phyloP scores from a whole-genome alignment of 495 filamentous ascomycete genomes.

The Hyphodiscus hymeniophilus region DNA sequence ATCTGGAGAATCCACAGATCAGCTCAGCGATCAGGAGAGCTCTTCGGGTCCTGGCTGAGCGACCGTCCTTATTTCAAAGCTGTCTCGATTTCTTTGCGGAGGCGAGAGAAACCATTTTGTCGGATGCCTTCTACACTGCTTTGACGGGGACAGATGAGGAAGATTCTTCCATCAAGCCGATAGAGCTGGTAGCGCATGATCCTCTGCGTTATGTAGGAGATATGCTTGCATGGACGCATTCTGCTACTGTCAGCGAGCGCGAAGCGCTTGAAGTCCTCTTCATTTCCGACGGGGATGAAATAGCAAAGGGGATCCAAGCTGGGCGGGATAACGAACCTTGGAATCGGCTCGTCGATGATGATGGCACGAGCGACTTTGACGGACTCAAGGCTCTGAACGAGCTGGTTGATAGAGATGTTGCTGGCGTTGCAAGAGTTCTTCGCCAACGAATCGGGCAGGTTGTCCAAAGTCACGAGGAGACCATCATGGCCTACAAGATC shows the following conservation, averaged over 20 bases:
- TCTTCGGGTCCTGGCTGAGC: conserved; percentile 79
- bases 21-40: conserved; percentile 77
- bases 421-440: conserved; percentile 66
- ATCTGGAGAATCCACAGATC: conserved; percentile 92
- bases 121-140: conserved; percentile 85
- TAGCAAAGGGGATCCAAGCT: conserved; percentile 75
- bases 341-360: conserved; percentile 53
- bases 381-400: conserved; percentile 77
- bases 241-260: conserved; percentile 83
- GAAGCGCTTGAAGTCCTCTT: conserved; percentile 91
- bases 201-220: conserved; percentile 89
- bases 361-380: conserved; percentile 57
- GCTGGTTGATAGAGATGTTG: conserved; percentile 78
- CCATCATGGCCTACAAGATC: conserved; percentile 80
- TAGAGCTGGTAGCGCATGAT: conserved; percentile 90
- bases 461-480: conserved; percentile 85
- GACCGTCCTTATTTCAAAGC: conserved; percentile 83
- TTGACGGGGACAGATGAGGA: conserved; percentile 62
- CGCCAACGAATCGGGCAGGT: conserved; percentile 83
- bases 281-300: conserved; percentile 84
- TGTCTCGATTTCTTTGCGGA: conserved; percentile 93
- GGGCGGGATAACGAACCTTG: conserved; percentile 84
- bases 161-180: conserved; percentile 65
- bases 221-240: conserved; percentile 97
- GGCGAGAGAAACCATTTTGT: conserved; percentile 77